Evolutionary conservation across 2,329 filamentous ascomycete genomes (phyloP), one percentile per base, ranked within the genome.

Genomic region (Ophiostoma tasmaniense): DNA sequence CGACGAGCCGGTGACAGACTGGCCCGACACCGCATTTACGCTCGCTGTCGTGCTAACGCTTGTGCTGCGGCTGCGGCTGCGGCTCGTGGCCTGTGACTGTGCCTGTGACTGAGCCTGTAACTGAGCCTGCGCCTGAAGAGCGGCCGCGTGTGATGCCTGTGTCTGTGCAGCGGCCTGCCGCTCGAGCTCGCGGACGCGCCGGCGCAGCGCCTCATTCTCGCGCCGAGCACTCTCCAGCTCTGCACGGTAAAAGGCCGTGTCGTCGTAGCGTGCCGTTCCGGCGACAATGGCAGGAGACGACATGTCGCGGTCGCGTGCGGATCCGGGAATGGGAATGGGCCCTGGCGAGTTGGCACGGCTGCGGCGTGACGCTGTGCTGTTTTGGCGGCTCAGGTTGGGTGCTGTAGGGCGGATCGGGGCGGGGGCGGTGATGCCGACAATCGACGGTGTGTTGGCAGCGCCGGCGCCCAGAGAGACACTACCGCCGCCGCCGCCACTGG

Each of bases 181-280:
- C 78, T 90, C 88, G 13, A 90, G 77, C 61, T 90, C 87, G 64
- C 86, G 81, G 70, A 90, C 84, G 17, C 85, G 82, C 68, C 82
- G 80, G 79, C 87, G 88, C 64, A 90, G 77, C 0, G 77, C 76
- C 67, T 90, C 87, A 70, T 90, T 90, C 77, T 90, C 88, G 64
- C 82, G 80, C 78, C 88, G 89, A 52, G 85, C 84, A 5, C 74
- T 78, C 30, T 90, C 87, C 0, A 90, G 79, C 74, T 90, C 87
- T 50, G 82, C 80, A 4, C 87, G 81, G 73, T 86, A 86, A 70
- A 82, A 83, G 0, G 83, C 84, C 0, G 85, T 85, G 76, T 90
- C 87, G 72, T 89, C 87, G 75, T 87, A 88, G 14, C 87, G 82
- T 13, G 81, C 76, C 0, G 86, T 89, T 2, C 82, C 85, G 2